Percentiles rank a stretch among this genome's conserved stretches.
phyloP scores from a whole-genome alignment of 345 rosid genomes.

The Cardamine resedifolia region DNA sequence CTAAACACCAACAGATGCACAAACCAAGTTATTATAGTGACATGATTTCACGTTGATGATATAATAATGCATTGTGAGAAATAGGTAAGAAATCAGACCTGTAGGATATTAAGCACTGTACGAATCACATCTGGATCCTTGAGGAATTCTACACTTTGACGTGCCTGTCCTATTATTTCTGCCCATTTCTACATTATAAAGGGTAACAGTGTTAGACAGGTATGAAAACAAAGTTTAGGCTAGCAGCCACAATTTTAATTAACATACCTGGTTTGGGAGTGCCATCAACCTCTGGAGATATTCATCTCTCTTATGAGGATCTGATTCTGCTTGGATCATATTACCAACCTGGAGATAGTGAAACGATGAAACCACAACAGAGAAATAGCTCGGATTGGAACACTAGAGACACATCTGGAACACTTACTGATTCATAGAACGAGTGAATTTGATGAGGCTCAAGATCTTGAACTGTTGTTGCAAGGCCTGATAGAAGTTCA shows the following conservation, averaged over 20 bases:
- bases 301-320: slow-evolving; percentile 93
- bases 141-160: slow-evolving; percentile 86
- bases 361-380: background rate
- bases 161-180: slow-evolving; percentile 92
- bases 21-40: slow-evolving; percentile 4
- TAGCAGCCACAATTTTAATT: background rate
- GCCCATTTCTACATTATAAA: slow-evolving; percentile 81
- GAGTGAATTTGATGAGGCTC: slow-evolving; percentile 99
- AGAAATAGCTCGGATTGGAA: slow-evolving; percentile 15
- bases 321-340: slow-evolving; percentile 99
- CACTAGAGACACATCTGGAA: background rate
- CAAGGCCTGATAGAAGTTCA: slow-evolving; percentile 92
- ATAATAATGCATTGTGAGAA: slow-evolving; percentile 5
- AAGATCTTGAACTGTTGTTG: slow-evolving; percentile 92
- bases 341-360: slow-evolving; percentile 68
- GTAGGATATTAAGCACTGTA: slow-evolving; percentile 88
- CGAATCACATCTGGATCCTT: slow-evolving; percentile 91
- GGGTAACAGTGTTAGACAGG: slow-evolving; percentile 10
- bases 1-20: slow-evolving; percentile 23
- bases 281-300: slow-evolving; percentile 91
- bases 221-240: slow-evolving; percentile 10
- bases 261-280: slow-evolving; percentile 86
- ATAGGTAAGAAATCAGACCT: slow-evolving; percentile 48
- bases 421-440: slow-evolving; percentile 91
- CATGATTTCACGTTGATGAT: background rate